Evolutionary conservation across 177 flowering plant species (phyloP).

Genomic region (Telopea speciosissima): DNA sequence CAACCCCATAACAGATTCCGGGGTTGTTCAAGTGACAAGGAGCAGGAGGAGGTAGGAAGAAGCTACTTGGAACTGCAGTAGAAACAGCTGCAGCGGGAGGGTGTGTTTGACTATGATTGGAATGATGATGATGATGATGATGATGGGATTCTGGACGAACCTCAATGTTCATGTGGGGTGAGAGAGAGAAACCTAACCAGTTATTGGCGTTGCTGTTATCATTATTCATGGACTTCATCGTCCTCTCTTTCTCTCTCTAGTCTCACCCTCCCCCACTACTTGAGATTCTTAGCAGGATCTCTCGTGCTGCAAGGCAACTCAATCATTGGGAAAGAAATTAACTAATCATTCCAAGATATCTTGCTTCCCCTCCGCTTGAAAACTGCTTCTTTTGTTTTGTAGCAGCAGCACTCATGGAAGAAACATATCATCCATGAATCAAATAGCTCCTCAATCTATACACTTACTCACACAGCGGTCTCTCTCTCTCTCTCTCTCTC

Average conservation of each 20-base stretch:
- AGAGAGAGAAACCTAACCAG: conserved; percentile 95
- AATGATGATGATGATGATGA: conserved; percentile 32
- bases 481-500: conserved; percentile 10
- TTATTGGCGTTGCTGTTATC: conserved; percentile 27
- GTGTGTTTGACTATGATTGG: conserved; percentile 32
- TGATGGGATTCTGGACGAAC: conserved; percentile 24
- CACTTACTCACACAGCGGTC: conserved; percentile 15
- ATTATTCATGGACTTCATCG: conserved; percentile 62
- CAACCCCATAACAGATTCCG: conserved; percentile 27
- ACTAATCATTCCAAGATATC: conserved; percentile 44
- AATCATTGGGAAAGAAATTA: conserved; percentile 56
- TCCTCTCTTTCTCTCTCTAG: conserved; percentile 20
- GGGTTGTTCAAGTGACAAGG: conserved; percentile 24
- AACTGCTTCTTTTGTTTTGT: conserved; percentile 28
- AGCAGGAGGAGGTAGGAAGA: conserved; percentile 18
- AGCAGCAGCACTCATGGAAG: conserved; percentile 23
- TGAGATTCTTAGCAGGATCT: conserved; percentile 15
- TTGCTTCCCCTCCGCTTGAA: conserved; percentile 23
- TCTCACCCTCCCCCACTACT: conserved; percentile 7
- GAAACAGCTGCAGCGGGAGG: conserved; percentile 19
- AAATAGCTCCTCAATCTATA: conserved; percentile 22
- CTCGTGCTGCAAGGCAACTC: conserved; percentile 30
- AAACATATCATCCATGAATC: conserved; percentile 1
- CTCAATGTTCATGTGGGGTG: conserved; percentile 54
- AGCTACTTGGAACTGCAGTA: conserved; percentile 20